These are phyloP conservation scores for Choanephora cucurbitarum DNA, from an alignment of 371 early-diverging fungal genomes.

Conservation along the genomic window DNA sequence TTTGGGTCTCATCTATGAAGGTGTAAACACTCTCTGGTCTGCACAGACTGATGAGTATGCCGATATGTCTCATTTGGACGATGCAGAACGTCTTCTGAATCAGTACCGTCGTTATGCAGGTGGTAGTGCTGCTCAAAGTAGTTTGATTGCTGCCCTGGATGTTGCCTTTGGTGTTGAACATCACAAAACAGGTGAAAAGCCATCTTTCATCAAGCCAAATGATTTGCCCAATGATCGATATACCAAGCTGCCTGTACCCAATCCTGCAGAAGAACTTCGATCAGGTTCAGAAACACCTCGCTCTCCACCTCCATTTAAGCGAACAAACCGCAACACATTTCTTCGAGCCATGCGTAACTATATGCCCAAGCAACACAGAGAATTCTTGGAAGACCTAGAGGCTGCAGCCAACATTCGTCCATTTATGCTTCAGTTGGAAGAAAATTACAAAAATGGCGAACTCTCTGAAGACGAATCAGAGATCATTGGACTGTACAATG, in stretches of 20 bases:
- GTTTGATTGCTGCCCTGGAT: conserved; percentile 92
- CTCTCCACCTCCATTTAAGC: conserved; percentile 45
- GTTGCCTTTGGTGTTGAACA: conserved; percentile 92
- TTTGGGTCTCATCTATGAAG: conserved; percentile 89
- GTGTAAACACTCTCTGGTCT: conserved; percentile 63
- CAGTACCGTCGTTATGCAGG: conserved; percentile 84
- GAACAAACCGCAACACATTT: conserved; percentile 60
- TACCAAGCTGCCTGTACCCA: conserved; percentile 37
- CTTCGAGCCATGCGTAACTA: conserved; percentile 91
- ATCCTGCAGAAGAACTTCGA: conserved; percentile 40
- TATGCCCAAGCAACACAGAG: conserved; percentile 88
- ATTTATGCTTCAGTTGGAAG: conserved; percentile 48
- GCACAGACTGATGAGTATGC: conserved; percentile 55
- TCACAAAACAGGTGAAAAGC: conserved; percentile 69
- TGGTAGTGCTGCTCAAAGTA: conserved; percentile 94
- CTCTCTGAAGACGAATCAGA: conserved; percentile 22
- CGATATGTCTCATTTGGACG: conserved; percentile 58
- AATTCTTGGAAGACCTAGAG: conserved; percentile 83
- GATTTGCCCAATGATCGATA: conserved; percentile 33
- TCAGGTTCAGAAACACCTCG: conserved; percentile 24
- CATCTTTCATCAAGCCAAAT: conserved; percentile 21
- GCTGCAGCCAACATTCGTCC: conserved; percentile 60
- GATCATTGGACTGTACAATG: conserved; percentile 70
- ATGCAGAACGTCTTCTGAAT: conserved; percentile 55
- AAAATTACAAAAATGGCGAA: conserved; percentile 17